Conservation (phyloP, 768 basidiomycete species). For the Pisolithus orientalis region DNA sequence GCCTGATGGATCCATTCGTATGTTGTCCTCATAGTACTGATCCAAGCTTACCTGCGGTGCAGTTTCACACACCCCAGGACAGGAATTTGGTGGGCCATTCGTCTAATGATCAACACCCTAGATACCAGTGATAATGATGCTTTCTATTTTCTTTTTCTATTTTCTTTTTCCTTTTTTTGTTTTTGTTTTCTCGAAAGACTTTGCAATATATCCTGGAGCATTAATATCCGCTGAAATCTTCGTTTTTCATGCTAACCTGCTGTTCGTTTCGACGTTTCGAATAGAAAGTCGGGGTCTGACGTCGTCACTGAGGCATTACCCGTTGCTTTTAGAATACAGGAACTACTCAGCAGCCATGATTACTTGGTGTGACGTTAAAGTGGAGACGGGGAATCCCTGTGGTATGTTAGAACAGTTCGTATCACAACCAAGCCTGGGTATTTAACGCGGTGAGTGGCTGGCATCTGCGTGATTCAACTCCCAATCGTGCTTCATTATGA, state of each 20-base stretch:
- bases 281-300: conserved; percentile 31
- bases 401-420: too few relatives aligned
- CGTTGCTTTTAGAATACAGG: conserved; percentile 33
- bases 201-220: conserved; percentile 40
- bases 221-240: conserved; percentile 43
- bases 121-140: conserved; percentile 43
- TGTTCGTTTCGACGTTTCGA: conserved; percentile 35
- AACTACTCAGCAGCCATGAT: too few relatives aligned
- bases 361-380: conserved; percentile 10
- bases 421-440: too few relatives aligned
- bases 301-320: conserved; percentile 33
- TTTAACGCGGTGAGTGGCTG: neutral
- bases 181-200: conserved; percentile 27
- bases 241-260: conserved; percentile 35
- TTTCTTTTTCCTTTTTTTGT: too few relatives aligned
- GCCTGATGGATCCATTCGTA: conserved; percentile 63
- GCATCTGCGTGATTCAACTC: too few relatives aligned
- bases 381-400: conserved; percentile 24
- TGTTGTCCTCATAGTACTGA: conserved; percentile 22
- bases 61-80: conserved; percentile 36
- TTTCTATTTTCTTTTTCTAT: conserved; percentile 10
- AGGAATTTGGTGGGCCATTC: conserved; percentile 44
- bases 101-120: conserved; percentile 41
- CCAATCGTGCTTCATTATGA: too few relatives aligned
- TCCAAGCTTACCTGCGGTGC: conserved; percentile 1